Evolutionary conservation across 2,329 filamentous ascomycete species (phyloP).

Genomic region (Ophiostoma ips): DNA sequence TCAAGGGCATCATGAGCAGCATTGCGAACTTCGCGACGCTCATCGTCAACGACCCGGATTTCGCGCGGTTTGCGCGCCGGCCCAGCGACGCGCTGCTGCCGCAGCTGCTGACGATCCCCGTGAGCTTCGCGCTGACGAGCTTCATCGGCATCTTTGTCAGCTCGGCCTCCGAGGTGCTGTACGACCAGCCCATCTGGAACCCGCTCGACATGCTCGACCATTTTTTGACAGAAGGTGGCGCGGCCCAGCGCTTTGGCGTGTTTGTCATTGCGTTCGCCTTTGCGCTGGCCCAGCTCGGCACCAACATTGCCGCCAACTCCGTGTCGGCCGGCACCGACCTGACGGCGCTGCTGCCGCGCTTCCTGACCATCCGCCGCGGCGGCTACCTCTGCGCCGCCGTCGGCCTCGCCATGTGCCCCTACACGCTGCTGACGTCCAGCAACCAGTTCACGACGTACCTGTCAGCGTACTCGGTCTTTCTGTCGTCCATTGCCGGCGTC

Average conservation of each 20-base stretch:
- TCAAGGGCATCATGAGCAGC: constrained; percentile 25
- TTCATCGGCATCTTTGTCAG: constrained; percentile 74
- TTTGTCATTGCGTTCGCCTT: constrained; percentile 61
- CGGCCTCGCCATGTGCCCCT: constrained; percentile 77
- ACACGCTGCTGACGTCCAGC: constrained; percentile 57
- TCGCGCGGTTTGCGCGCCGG: constrained; percentile 25
- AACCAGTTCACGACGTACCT: constrained; percentile 89
- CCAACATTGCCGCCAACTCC: constrained; percentile 78
- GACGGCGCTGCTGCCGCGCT: constrained; percentile 66
- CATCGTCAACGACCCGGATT: constrained; percentile 22
- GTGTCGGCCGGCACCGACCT: constrained; percentile 74
- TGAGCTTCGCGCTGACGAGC: constrained; percentile 62
- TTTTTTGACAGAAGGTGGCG: constrained; percentile 56
- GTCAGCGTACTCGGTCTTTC: constrained; percentile 81
- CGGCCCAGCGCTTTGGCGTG: constrained; percentile 57
- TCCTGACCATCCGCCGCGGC: constrained; percentile 72
- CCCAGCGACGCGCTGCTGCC: constrained; percentile 12
- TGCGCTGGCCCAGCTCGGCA: constrained; percentile 67
- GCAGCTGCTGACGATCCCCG: constrained; percentile 31
- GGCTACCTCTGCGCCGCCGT: constrained; percentile 72
- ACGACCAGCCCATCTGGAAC: constrained; percentile 55
- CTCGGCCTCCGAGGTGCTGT: constrained; percentile 57
- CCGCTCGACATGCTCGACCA: constrained; percentile 51
- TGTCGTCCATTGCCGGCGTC: constrained; percentile 88
- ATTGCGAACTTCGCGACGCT: constrained; percentile 23